Evolutionary conservation across 2,329 filamentous ascomycete genomes (phyloP).

Genomic region (Aspergillus luchuensis): DNA sequence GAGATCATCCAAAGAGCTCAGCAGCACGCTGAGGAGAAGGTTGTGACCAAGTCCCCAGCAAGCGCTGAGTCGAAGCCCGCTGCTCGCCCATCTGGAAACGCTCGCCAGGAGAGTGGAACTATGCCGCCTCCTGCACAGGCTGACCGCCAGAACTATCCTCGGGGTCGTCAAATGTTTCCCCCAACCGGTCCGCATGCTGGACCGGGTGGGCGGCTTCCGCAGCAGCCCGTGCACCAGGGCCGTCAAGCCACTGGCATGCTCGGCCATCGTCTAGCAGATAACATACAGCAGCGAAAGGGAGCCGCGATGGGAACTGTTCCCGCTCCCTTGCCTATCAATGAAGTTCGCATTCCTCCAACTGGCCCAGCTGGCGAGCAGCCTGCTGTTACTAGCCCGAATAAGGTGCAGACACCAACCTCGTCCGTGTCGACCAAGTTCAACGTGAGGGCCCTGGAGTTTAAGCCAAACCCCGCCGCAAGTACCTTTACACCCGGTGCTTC

Average conservation of each 20-base stretch:
- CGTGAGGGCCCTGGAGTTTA: conserved; percentile 72
- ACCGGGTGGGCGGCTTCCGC: conserved; percentile 41
- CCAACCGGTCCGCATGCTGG: conserved; percentile 51
- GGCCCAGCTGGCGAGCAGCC: conserved; percentile 66
- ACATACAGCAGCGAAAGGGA: conserved; percentile 56
- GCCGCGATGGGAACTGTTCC: conserved; percentile 47
- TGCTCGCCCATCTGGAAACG: conserved; percentile 49
- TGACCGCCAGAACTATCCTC: conserved; percentile 52
- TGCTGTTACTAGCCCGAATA: conserved; percentile 45
- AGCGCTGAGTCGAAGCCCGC: conserved; percentile 57
- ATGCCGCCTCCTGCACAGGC: conserved; percentile 39
- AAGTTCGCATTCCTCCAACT: conserved; percentile 71
- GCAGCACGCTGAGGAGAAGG: conserved; percentile 66
- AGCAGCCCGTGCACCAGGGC: conserved; percentile 46
- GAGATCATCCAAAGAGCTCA: conserved; percentile 88
- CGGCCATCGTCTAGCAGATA: conserved; percentile 54
- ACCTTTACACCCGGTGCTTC: conserved; percentile 72
- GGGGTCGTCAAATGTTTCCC: conserved; percentile 49
- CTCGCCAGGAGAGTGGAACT: conserved; percentile 47
- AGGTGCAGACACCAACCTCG: conserved; percentile 57
- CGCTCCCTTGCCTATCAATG: conserved; percentile 60
- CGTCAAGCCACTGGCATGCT: conserved; percentile 50
- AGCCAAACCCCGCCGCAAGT: conserved; percentile 77
- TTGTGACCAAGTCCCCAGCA: conserved; percentile 47
- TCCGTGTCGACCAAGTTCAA: conserved; percentile 59